Evolutionary conservation across 1,139 yeast species (phyloP).

Genomic region (Yamadazyma jaroonii): DNA sequence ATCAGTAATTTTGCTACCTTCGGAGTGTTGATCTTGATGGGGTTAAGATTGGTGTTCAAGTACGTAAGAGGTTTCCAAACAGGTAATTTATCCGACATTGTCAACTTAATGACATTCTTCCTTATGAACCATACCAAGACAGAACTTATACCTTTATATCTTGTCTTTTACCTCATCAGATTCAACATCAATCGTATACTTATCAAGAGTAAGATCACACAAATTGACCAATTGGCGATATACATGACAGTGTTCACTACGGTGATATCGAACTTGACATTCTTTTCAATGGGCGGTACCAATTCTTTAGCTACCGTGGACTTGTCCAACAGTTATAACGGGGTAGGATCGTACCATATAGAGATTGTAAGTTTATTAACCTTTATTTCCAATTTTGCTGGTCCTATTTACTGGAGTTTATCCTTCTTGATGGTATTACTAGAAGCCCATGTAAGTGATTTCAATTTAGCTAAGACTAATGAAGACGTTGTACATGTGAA

Average conservation of each 20-base stretch:
- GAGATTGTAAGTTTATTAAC: constrained; percentile 76
- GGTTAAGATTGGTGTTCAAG: constrained; percentile 23
- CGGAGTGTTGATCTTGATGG: constrained; percentile 18
- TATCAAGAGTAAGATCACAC: constrained; percentile 4
- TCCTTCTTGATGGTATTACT: constrained; percentile 46
- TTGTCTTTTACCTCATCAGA: constrained; percentile 46
- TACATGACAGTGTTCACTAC: constrained; percentile 22
- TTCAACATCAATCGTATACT: constrained; percentile 18
- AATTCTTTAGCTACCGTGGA: constrained; percentile 91
- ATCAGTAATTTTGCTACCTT: constrained; percentile 26
- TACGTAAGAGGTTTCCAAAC: constrained; percentile 20
- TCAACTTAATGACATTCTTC: constrained; percentile 48
- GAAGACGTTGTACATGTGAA: constrained; percentile 10
- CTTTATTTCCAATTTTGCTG: constrained; percentile 78
- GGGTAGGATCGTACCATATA: constrained; percentile 67
- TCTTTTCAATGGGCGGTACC: constrained; percentile 87
- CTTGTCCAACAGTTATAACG: constrained; percentile 88
- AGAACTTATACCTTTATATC: constrained; percentile 68
- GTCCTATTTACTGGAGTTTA: constrained; percentile 83
- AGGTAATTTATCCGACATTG: constrained; percentile 39
- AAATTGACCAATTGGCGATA: constrained; percentile 22
- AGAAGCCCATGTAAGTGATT: constrained; percentile 22
- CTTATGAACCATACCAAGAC: constrained; percentile 69
- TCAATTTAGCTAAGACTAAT: constrained; percentile 12
- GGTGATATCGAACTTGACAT: constrained; percentile 67